Conservation (phyloP, 2,329 filamentous ascomycete species). For the Alternaria metachromatica region DNA sequence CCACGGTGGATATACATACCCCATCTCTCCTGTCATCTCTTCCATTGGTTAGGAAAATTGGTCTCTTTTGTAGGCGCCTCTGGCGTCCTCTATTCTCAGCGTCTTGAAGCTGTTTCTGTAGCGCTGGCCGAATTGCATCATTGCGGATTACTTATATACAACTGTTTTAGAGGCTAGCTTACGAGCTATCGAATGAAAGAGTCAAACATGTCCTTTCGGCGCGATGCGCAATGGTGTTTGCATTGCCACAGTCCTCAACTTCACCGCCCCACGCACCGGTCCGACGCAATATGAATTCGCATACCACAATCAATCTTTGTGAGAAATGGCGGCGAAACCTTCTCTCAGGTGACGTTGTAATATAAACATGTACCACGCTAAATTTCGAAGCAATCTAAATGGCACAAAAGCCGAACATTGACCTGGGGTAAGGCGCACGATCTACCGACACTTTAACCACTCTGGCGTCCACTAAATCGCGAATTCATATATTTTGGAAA, state of each 20-base stretch:
- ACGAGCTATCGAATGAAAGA: slow-evolving; percentile 6
- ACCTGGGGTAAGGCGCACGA: not conserved
- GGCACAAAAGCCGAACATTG: slow-evolving; percentile 3
- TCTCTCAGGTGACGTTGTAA: slow-evolving; percentile 7
- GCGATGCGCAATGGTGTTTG: not conserved
- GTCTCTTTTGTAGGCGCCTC: slow-evolving; percentile 6
- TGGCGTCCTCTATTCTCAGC: slow-evolving; percentile 15
- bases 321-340: not conserved
- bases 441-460: slow-evolving; percentile 12
- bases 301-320: slow-evolving; percentile 1
- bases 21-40: slow-evolving; percentile 8
- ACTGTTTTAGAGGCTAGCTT: slow-evolving; percentile 6
- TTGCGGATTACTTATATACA: slow-evolving; percentile 2
- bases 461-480: slow-evolving; percentile 8
- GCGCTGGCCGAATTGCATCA: slow-evolving; percentile 7
- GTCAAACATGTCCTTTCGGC: not conserved
- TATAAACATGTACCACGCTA: slow-evolving; percentile 10
- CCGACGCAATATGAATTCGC: not conserved
- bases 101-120: slow-evolving; percentile 3
- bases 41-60: slow-evolving; percentile 10
- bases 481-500: slow-evolving; percentile 7
- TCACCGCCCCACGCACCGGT: not conserved
- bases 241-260: not conserved
- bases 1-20: slow-evolving; percentile 20
- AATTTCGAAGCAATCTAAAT: slow-evolving; percentile 15